Evolutionary conservation across 140 eudicot species (phyloP).

Genomic region (Cichorium intybus): DNA sequence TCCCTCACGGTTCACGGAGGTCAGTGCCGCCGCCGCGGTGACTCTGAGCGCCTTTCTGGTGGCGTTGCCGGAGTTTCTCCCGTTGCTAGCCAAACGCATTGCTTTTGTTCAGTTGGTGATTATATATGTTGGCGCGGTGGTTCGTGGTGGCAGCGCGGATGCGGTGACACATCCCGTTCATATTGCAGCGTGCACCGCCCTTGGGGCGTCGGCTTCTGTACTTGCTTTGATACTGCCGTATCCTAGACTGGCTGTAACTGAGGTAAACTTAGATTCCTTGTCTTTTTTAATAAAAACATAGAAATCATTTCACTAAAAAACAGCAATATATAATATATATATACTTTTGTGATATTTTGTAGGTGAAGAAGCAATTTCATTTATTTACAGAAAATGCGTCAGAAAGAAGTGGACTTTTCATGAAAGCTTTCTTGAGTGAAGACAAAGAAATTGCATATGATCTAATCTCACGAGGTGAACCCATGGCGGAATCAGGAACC

Average conservation of each 20-base stretch:
- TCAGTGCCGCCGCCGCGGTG: slow-evolving; percentile 46
- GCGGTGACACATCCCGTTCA: slow-evolving; percentile 52
- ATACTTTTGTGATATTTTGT: not conserved
- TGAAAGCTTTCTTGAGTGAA: slow-evolving; percentile 50
- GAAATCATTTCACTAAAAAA: not conserved
- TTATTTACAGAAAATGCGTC: slow-evolving; percentile 65
- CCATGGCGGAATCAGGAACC: slow-evolving; percentile 52
- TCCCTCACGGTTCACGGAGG: slow-evolving; percentile 31
- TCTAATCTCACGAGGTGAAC: slow-evolving; percentile 56
- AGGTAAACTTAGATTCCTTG: slow-evolving; percentile 40
- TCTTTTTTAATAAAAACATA: not conserved
- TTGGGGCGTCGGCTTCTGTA: slow-evolving; percentile 62
- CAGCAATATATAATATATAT: not conserved
- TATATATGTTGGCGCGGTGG: slow-evolving; percentile 58
- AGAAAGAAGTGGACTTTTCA: slow-evolving; percentile 50
- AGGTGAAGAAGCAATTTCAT: slow-evolving; percentile 56
- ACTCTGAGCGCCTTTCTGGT: slow-evolving; percentile 48
- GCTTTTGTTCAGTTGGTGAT: slow-evolving; percentile 75
- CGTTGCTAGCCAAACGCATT: slow-evolving; percentile 51
- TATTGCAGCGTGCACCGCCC: slow-evolving; percentile 67
- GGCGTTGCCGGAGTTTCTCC: slow-evolving; percentile 51
- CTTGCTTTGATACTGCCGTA: slow-evolving; percentile 67
- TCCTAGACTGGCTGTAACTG: slow-evolving; percentile 56
- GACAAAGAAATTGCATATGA: slow-evolving; percentile 38
- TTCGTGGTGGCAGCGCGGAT: slow-evolving; percentile 19